phyloP scores from a whole-genome alignment of 352 stramenopile genomes.

The Plasmopara halstedii region DNA sequence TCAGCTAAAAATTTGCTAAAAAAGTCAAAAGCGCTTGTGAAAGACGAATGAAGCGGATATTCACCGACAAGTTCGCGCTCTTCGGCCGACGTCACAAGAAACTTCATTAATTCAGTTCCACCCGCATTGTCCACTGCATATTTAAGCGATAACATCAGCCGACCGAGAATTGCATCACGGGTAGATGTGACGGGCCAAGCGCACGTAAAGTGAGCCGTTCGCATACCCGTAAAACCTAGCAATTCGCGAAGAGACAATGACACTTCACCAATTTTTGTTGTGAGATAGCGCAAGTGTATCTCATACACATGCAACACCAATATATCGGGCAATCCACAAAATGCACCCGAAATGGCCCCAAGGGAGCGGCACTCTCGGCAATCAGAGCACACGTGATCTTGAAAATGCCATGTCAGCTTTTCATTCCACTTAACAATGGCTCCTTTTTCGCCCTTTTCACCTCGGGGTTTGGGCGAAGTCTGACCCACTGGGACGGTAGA shows the following conservation, averaged over 20 bases:
- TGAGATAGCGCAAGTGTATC: slow-evolving; percentile 74
- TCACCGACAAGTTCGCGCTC: slow-evolving; percentile 68
- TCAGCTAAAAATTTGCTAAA: slow-evolving; percentile 68
- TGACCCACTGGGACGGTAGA: slow-evolving; percentile 65
- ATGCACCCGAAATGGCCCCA: slow-evolving; percentile 49
- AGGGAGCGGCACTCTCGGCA: slow-evolving; percentile 60
- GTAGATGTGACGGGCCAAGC: slow-evolving; percentile 69
- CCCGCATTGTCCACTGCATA: slow-evolving; percentile 55
- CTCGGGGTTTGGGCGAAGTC: slow-evolving; percentile 54
- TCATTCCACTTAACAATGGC: slow-evolving; percentile 70
- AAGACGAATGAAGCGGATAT: slow-evolving; percentile 44
- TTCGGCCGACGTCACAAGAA: slow-evolving; percentile 57
- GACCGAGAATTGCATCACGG: slow-evolving; percentile 55
- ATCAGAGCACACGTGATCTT: slow-evolving; percentile 64
- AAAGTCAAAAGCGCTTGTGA: slow-evolving; percentile 47
- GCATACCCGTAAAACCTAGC: slow-evolving; percentile 69
- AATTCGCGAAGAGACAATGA: slow-evolving; percentile 67
- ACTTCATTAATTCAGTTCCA: slow-evolving; percentile 38
- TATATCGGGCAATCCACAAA: slow-evolving; percentile 68
- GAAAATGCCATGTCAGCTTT: slow-evolving; percentile 67
- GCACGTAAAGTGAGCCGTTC: slow-evolving; percentile 42
- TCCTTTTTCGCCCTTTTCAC: slow-evolving; percentile 44
- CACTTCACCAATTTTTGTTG: slow-evolving; percentile 76
- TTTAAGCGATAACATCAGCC: slow-evolving; percentile 55
- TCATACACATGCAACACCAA: slow-evolving; percentile 81